Conservation (phyloP, 2,329 filamentous ascomycete species). For the Aspergillus aculeatinus region DNA sequence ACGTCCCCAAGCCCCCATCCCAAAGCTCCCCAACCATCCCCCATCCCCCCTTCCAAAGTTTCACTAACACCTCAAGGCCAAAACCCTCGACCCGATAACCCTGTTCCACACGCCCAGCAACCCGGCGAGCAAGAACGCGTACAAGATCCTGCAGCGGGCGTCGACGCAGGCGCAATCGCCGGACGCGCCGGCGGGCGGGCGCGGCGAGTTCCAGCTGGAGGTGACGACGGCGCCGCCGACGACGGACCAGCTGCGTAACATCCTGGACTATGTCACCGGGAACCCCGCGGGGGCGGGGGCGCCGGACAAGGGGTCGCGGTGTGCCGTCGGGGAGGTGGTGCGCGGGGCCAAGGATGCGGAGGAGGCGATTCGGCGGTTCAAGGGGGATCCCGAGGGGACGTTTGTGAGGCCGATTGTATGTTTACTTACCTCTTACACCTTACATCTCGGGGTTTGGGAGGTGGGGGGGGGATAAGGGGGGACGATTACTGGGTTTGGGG, state of each 20-base stretch:
- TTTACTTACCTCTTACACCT: slow-evolving; percentile 22
- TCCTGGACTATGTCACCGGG: slow-evolving; percentile 65
- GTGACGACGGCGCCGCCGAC: slow-evolving; percentile 80
- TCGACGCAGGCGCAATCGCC: slow-evolving; percentile 70
- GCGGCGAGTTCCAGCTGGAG: slow-evolving; percentile 79
- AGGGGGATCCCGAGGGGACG: slow-evolving; percentile 60
- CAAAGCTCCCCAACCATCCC: too few species aligned
- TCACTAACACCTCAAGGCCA: too few species aligned
- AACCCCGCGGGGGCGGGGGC: slow-evolving; percentile 54
- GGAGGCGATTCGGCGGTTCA: slow-evolving; percentile 79
- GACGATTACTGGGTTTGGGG: too few species aligned
- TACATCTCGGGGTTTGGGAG: not conserved
- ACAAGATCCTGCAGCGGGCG: slow-evolving; percentile 75
- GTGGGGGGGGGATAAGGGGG: too few species aligned
- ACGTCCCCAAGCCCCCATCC: not conserved
- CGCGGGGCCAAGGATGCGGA: slow-evolving; percentile 69
- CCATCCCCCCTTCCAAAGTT: not conserved
- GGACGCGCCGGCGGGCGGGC: slow-evolving; percentile 69
- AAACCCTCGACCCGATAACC: slow-evolving; percentile 85
- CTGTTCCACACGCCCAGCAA: slow-evolving; percentile 86
- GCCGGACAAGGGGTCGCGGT: slow-evolving; percentile 61
- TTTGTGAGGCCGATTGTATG: slow-evolving; percentile 78
- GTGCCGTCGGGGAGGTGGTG: slow-evolving; percentile 64
- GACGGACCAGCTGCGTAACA: slow-evolving; percentile 75
- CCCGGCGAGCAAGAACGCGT: slow-evolving; percentile 69